Base-by-base conservation (phyloP, 1,139 yeast species). In the Pichia sp. region DNA sequence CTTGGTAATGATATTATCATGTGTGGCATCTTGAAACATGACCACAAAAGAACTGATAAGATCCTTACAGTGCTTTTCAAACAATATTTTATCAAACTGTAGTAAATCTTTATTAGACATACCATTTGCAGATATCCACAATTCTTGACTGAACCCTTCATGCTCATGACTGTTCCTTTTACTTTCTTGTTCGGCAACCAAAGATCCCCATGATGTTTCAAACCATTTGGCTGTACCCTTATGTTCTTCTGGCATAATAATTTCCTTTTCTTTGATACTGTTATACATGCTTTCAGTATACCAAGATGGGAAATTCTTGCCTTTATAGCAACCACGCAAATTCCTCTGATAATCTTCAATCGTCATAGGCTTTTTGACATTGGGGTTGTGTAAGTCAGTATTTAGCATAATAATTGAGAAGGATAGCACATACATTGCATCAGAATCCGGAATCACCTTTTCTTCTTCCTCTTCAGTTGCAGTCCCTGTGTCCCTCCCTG, bases 221-320 rank as follows among this genome's bases (percentile, higher is more conserved):
- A 90, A 92, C 80, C 95, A 84, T 58, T 85, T 88, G 3, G 85
- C 76, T 23, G 71, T 71, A 37, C 87, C 88, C 58, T 83, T 88
- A 57, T 90, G 97, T 60, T 94, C 99, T 56, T 92, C 98, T 0
- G 98, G 97, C 90, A 94, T 86, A 45, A 94, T 87, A 51, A 92
- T 92, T 64, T 94, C 99, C 44, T 85, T 77, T 45, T 83, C 87
- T 52, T 78, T 75, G 48, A 94, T 90, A 1, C 95, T 84, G 36
- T 73, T 68, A 61, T 85, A 94, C 36, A 92, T 87, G 53, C 77
- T 85, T 47, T 82, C 79, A 52, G 92, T 69, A 56, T 86, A 88
- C 92, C 94, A 85, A 39, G 73, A 77, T 1, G 95, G 95, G 65
- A 85, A 90, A 62, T 90, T 92, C 38, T 76, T 74, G 6, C 79